These are phyloP conservation scores for Blumeria graminis DNA, from an alignment of 2,329 filamentous ascomycete species.

Conservation along the genomic window DNA sequence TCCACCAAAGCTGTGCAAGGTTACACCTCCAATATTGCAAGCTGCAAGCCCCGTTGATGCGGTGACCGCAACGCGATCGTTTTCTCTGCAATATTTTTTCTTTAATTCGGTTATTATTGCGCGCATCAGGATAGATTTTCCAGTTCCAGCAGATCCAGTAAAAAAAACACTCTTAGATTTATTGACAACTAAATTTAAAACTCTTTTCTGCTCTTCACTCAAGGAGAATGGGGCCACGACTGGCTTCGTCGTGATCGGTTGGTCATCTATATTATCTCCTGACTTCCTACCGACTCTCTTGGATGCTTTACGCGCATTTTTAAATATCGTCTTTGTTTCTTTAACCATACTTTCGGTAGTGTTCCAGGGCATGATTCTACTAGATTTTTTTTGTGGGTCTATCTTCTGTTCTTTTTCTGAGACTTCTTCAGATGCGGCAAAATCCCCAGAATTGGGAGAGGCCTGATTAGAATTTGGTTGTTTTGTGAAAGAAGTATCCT, in stretches of 20 bases:
- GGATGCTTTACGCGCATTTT: constrained; percentile 30
- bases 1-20: constrained; percentile 83
- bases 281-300: constrained; percentile 20
- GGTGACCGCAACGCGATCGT: constrained; percentile 73
- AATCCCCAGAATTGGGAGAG: constrained; percentile 1
- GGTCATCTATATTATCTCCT: constrained; percentile 13
- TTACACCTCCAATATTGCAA: constrained; percentile 90
- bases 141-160: constrained; percentile 85
- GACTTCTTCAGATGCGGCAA: constrained; percentile 1
- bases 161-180: constrained; percentile 83
- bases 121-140: constrained; percentile 87
- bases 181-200: constrained; percentile 61
- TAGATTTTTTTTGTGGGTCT: background rate
- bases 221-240: constrained; percentile 21
- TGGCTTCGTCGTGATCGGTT: constrained; percentile 20
- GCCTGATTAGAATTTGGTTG: too few relatives aligned
- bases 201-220: constrained; percentile 66
- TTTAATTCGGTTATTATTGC: constrained; percentile 68
- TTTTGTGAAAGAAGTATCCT: too few relatives aligned
- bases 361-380: constrained; percentile 36
- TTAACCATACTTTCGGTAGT: constrained; percentile 50
- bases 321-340: constrained; percentile 55
- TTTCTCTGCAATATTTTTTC: constrained; percentile 49
- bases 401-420: background rate
- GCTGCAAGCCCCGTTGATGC: constrained; percentile 89